Evolutionary conservation across 2,329 filamentous ascomycete genomes (phyloP).

Genomic region (Colletotrichum endophyticum): DNA sequence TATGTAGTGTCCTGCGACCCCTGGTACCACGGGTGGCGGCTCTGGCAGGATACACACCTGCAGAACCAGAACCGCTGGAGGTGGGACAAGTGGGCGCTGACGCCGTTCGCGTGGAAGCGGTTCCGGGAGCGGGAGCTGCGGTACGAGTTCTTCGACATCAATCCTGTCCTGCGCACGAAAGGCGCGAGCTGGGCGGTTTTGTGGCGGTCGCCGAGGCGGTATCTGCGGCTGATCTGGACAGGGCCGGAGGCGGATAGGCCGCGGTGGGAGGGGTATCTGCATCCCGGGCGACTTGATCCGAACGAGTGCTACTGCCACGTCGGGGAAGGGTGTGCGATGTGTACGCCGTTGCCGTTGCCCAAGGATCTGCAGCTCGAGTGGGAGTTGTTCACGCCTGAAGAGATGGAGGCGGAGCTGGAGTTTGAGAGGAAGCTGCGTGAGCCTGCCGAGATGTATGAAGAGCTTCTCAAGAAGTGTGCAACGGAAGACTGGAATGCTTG

Average conservation of each 20-base stretch:
- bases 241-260: neutral
- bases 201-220: neutral
- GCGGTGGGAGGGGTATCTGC: constrained; percentile 2
- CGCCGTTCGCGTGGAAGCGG: neutral
- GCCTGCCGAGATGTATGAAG: neutral
- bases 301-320: constrained; percentile 1
- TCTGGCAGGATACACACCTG: neutral
- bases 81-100: neutral
- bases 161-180: neutral
- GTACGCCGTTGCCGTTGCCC: neutral
- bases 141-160: neutral
- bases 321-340: neutral
- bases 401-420: neutral
- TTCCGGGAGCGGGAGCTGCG: neutral
- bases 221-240: neutral
- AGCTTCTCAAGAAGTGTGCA: neutral
- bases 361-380: neutral
- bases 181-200: neutral
- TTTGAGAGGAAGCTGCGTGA: neutral
- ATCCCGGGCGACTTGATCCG: neutral
- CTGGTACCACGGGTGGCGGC: neutral
- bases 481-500: neutral
- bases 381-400: neutral
- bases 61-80: neutral
- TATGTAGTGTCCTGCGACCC: neutral